These are phyloP conservation scores for Isabelozyma heimii DNA, from an alignment of 805 yeast species.

Conservation along the genomic window DNA sequence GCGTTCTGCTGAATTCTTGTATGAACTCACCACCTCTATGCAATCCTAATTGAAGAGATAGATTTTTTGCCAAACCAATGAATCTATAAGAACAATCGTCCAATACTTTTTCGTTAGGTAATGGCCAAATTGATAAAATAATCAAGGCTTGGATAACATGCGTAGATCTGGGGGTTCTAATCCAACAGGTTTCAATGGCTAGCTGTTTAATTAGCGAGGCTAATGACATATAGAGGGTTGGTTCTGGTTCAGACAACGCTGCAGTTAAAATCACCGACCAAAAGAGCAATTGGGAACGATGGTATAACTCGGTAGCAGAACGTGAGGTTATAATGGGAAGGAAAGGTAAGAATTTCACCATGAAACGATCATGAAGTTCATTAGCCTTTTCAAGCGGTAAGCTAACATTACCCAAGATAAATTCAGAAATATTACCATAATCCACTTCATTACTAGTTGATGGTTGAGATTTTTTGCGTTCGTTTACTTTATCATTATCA, in stretches of 20 bases:
- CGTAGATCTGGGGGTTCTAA: conserved; percentile 87
- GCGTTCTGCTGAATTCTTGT: conserved; percentile 86
- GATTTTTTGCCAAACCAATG: conserved; percentile 79
- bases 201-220: conserved; percentile 78
- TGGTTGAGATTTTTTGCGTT: conserved; percentile 1
- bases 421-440: conserved; percentile 47
- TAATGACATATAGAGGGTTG: conserved; percentile 70
- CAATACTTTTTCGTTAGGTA: conserved; percentile 86
- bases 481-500: conserved; percentile 1
- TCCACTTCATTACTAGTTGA: conserved; percentile 2
- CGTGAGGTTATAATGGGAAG: conserved; percentile 75
- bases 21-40: conserved; percentile 88
- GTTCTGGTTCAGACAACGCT: conserved; percentile 82
- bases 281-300: conserved; percentile 79
- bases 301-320: conserved; percentile 71
- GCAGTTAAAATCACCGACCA: conserved; percentile 92
- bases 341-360: conserved; percentile 65
- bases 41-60: conserved; percentile 82
- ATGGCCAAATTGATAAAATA: conserved; percentile 86
- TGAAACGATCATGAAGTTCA: conserved; percentile 68
- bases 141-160: conserved; percentile 89
- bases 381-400: conserved; percentile 66
- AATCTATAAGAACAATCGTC: conserved; percentile 92
- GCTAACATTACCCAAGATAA: conserved; percentile 71
- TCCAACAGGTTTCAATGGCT: conserved; percentile 91